phyloP scores from a whole-genome alignment of 2,329 filamentous ascomycete species.

The Microdochium nivale region DNA sequence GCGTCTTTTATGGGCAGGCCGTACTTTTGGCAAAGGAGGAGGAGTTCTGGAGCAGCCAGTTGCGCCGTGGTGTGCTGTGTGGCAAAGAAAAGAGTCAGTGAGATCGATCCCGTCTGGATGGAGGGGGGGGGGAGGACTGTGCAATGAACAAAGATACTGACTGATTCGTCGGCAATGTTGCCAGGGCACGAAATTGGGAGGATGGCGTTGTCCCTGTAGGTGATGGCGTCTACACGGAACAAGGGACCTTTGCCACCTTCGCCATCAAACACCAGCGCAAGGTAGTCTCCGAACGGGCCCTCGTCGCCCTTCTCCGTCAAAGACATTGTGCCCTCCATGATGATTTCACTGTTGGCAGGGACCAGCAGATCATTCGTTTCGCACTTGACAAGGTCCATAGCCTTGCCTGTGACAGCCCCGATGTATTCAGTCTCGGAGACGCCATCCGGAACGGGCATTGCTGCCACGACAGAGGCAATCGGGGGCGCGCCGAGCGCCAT shows the following conservation, averaged over 20 bases:
- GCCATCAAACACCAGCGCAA: conserved; percentile 30
- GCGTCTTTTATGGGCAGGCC: conserved; percentile 33
- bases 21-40: conserved; percentile 22
- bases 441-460: conserved; percentile 39
- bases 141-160: no score
- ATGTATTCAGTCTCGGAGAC: conserved; percentile 37
- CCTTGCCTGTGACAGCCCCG: conserved; percentile 32
- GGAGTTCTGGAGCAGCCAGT: conserved; percentile 33
- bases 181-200: conserved; percentile 32
- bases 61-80: conserved; percentile 7
- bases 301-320: conserved; percentile 31
- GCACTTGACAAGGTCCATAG: conserved; percentile 40
- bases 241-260: conserved; percentile 26
- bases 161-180: conserved; percentile 31
- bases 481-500: conserved; percentile 39
- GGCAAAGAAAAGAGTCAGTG: no score
- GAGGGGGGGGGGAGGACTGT: no score
- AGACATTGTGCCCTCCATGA: conserved; percentile 39
- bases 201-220: conserved; percentile 36
- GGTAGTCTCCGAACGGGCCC: conserved; percentile 41
- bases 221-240: conserved; percentile 36
- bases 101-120: no score
- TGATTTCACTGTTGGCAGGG: conserved; percentile 40
- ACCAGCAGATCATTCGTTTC: conserved; percentile 38
- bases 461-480: conserved; percentile 35